These are phyloP conservation scores for Leccinum ponderosum DNA, from an alignment of 1,284 basidiomycete species.

Conservation along the genomic window DNA sequence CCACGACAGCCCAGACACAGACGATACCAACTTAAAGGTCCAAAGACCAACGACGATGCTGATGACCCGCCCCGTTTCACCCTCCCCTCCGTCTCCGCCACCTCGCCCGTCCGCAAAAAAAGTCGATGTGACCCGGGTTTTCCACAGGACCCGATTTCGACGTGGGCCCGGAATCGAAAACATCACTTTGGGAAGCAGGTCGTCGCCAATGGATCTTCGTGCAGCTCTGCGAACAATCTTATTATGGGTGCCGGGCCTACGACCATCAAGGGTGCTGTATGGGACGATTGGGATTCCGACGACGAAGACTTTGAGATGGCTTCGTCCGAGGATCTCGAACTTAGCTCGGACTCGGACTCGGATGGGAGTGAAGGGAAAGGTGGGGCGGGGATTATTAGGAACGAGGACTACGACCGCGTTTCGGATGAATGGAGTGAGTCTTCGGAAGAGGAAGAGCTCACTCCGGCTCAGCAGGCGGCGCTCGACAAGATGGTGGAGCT, in stretches of 20 bases:
- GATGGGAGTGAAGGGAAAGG: slow-evolving; percentile 3
- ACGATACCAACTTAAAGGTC: no score
- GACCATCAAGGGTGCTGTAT: slow-evolving; percentile 37
- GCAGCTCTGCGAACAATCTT: background rate
- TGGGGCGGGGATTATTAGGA: slow-evolving; percentile 20
- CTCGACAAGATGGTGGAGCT: slow-evolving; percentile 48
- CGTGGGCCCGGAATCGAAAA: no score
- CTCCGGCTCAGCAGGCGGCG: slow-evolving; percentile 51
- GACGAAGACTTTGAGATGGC: slow-evolving; percentile 48
- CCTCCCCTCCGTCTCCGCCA: no score
- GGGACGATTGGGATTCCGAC: slow-evolving; percentile 52
- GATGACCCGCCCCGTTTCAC: no score
- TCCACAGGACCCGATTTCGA: no score
- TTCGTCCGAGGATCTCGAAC: slow-evolving; percentile 35
- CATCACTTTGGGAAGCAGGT: background rate
- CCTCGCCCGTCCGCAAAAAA: no score
- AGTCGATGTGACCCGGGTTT: no score
- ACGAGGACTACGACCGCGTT: slow-evolving; percentile 20
- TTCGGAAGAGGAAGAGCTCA: slow-evolving; percentile 46
- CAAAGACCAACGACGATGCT: no score
- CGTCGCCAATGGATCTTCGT: background rate
- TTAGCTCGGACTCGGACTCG: slow-evolving; percentile 12
- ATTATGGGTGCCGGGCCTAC: background rate
- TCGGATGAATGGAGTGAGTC: slow-evolving; percentile 22
- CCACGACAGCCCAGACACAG: no score